These are phyloP conservation scores for Ophiostoma ips DNA, from an alignment of 2,329 filamentous ascomycete genomes.

Conservation along the genomic window DNA sequence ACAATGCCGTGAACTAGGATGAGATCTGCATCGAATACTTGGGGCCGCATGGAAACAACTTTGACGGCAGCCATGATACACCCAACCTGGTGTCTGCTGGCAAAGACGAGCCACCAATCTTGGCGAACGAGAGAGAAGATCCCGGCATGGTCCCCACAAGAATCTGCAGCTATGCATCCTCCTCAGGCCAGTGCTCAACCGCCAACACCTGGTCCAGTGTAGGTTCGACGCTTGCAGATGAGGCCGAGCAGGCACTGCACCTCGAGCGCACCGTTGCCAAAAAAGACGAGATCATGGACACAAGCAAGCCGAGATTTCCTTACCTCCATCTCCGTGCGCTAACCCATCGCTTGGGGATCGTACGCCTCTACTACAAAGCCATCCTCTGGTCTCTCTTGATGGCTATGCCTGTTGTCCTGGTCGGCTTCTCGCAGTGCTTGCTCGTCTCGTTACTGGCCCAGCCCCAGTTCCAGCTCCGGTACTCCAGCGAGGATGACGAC, in stretches of 20 bases:
- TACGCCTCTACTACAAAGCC: constrained; percentile 10
- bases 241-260: not conserved
- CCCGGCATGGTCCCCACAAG: not conserved
- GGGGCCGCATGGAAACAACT: not conserved
- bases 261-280: not conserved
- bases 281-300: too few relatives aligned
- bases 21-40: constrained; percentile 3
- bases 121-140: not conserved
- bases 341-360: not conserved
- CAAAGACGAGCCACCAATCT: too few relatives aligned
- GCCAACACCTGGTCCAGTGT: not conserved
- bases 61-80: not conserved
- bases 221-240: not conserved
- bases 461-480: constrained; percentile 16
- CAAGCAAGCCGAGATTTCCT: too few relatives aligned
- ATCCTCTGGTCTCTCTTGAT: constrained; percentile 13
- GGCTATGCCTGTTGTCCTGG: constrained; percentile 13
- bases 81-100: not conserved
- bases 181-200: not conserved
- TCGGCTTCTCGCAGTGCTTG: constrained; percentile 15
- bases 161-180: not conserved
- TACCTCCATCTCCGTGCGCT: not conserved
- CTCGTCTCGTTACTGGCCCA: constrained; percentile 15
- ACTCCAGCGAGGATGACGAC: constrained; percentile 13
- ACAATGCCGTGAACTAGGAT: constrained; percentile 1